Evolutionary conservation across 192 early-diverging fungal genomes (phyloP).

Genomic region (Linnemannia hyalina): DNA sequence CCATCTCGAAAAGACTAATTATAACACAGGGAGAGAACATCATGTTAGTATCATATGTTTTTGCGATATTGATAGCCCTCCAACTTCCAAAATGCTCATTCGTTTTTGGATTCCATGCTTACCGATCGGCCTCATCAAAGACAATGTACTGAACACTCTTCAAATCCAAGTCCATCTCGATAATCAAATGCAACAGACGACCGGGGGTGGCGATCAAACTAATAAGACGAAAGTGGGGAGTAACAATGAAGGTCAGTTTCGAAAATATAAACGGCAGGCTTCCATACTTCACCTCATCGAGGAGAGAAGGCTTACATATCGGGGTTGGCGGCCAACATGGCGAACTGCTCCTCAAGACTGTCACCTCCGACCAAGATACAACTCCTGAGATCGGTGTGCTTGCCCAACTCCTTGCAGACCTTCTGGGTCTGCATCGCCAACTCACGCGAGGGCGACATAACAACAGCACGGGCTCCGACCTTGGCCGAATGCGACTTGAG

Average conservation of each 20-base stretch:
- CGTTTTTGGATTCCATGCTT: conserved; percentile 2
- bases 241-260: neutral
- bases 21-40: neutral
- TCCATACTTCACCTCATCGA: neutral
- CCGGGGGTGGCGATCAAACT: conserved; percentile 86
- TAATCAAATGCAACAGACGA: conserved; percentile 84
- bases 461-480: conserved; percentile 80
- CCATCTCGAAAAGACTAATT: conserved; percentile 91
- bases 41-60: neutral
- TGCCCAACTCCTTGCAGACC: conserved; percentile 91
- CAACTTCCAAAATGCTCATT: neutral
- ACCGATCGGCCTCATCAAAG: conserved; percentile 99
- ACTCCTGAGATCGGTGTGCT: conserved; percentile 92
- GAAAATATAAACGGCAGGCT: too few species aligned
- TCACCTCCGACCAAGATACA: conserved; percentile 96
- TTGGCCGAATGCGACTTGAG: conserved; percentile 92
- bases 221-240: neutral
- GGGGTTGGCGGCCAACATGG: conserved; percentile 92
- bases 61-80: neutral
- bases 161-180: conserved; percentile 94
- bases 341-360: conserved; percentile 96
- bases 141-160: conserved; percentile 94
- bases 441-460: conserved; percentile 96
- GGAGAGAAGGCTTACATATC: conserved; percentile 75
- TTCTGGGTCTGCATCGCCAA: conserved; percentile 97